These are phyloP conservation scores for Penicillium psychrofluorescens DNA, from an alignment of 495 filamentous ascomycete species.

Conservation along the genomic window DNA sequence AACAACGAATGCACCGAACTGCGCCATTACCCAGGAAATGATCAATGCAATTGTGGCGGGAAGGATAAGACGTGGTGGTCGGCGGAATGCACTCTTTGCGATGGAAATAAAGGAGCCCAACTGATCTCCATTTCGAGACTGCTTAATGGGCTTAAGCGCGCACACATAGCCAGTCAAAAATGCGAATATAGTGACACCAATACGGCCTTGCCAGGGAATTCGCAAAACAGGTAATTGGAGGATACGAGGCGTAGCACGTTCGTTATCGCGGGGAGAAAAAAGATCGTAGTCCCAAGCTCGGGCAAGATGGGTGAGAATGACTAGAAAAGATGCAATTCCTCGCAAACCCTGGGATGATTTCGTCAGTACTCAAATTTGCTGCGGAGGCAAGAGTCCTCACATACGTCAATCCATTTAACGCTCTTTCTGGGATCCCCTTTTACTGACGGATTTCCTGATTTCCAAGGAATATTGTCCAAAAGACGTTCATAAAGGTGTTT, in stretches of 20 bases:
- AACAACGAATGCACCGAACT: conserved; percentile 51
- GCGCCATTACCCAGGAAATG: conserved; percentile 50
- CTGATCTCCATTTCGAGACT: conserved; percentile 46
- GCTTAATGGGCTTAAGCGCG: conserved; percentile 57
- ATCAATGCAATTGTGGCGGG: conserved; percentile 51
- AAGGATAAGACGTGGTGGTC: conserved; percentile 54
- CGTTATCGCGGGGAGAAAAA: conserved; percentile 44
- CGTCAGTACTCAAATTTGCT: too few species aligned
- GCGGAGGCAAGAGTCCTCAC: conserved; percentile 10
- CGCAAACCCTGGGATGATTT: conserved; percentile 45
- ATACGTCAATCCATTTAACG: conserved; percentile 65
- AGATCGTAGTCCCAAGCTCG: conserved; percentile 53
- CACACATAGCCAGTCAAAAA: conserved; percentile 64
- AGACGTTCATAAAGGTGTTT: conserved; percentile 23
- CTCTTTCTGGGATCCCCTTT: conserved; percentile 43
- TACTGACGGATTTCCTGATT: conserved; percentile 18
- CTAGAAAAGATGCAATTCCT: conserved; percentile 56
- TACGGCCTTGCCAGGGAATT: conserved; percentile 55
- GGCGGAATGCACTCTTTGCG: conserved; percentile 56
- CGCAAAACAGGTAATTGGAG: conserved; percentile 56
- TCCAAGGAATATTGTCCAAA: conserved; percentile 27
- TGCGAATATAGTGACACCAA: conserved; percentile 60
- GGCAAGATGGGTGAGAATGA: conserved; percentile 57
- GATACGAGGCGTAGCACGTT: conserved; percentile 39
- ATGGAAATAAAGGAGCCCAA: conserved; percentile 46